Conservation (phyloP, 768 basidiomycete species). For the Mycena crocata region DNA sequence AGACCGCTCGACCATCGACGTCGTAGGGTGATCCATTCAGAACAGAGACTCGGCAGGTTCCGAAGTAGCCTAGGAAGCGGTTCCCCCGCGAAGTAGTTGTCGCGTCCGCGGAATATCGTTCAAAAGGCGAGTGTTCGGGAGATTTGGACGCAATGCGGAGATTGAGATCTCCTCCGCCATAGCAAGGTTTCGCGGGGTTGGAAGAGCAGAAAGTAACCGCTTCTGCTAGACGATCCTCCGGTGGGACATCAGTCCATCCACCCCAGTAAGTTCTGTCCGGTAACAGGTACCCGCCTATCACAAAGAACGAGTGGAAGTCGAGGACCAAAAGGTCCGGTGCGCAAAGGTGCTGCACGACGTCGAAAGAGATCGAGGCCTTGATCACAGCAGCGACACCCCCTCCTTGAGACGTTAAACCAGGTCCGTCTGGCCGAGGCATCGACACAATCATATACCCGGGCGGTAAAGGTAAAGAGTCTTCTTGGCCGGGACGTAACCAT, state of each 20-base stretch:
- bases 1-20: neutral
- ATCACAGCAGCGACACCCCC: neutral
- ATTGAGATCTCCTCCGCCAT: neutral
- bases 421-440: neutral
- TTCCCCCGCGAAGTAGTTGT: neutral
- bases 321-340: neutral
- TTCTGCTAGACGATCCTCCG: neutral
- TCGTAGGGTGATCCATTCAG: slow-evolving; percentile 1
- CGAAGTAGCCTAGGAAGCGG: neutral
- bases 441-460: neutral
- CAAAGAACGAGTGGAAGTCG: neutral
- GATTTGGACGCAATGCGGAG: neutral
- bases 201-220: neutral
- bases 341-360: neutral
- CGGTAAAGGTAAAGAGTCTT: neutral
- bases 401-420: neutral
- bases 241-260: neutral
- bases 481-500: neutral
- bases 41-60: neutral
- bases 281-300: neutral
- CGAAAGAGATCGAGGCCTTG: neutral
- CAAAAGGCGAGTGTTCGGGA: neutral
- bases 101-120: neutral
- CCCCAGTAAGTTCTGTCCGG: neutral
- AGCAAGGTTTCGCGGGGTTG: neutral